Evolutionary conservation across 78 protist species (phyloP).

Genomic region (Polysphondylium violaceum): DNA sequence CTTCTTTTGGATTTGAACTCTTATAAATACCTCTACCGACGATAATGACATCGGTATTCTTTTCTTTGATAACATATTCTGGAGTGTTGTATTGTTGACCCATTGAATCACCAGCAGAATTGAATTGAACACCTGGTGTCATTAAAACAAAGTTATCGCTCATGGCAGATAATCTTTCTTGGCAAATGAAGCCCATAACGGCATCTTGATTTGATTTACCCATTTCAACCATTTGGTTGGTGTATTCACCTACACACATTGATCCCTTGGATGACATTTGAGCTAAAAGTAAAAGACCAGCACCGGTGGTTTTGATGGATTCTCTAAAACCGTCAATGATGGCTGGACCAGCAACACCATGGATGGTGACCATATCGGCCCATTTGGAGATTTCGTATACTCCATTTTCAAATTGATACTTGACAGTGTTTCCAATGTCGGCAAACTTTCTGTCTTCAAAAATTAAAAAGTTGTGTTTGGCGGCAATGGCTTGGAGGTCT

Average conservation of each 20-base stretch:
- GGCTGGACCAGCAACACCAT: constrained; percentile 90
- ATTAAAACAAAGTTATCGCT: constrained; percentile 69
- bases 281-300: constrained; percentile 90
- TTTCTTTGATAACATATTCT: constrained; percentile 55
- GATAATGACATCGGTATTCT: constrained; percentile 86
- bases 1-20: constrained; percentile 30
- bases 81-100: constrained; percentile 95
- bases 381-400: constrained; percentile 86
- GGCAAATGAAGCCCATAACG: constrained; percentile 85
- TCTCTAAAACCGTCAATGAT: constrained; percentile 72
- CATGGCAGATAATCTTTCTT: constrained; percentile 67
- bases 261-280: constrained; percentile 90
- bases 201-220: constrained; percentile 58
- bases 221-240: constrained; percentile 68
- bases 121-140: constrained; percentile 86
- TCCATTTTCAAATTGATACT: constrained; percentile 89
- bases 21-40: constrained; percentile 91
- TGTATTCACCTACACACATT: constrained; percentile 58
- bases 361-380: constrained; percentile 82
- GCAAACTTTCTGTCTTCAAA: constrained; percentile 97
- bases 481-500: constrained; percentile 45
- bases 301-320: constrained; percentile 27
- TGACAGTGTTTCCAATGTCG: constrained; percentile 93
- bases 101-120: constrained; percentile 80
- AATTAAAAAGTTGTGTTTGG: constrained; percentile 88